These are phyloP conservation scores for Calonectria hongkongensis DNA, from an alignment of 2,329 filamentous ascomycete species.

Conservation along the genomic window DNA sequence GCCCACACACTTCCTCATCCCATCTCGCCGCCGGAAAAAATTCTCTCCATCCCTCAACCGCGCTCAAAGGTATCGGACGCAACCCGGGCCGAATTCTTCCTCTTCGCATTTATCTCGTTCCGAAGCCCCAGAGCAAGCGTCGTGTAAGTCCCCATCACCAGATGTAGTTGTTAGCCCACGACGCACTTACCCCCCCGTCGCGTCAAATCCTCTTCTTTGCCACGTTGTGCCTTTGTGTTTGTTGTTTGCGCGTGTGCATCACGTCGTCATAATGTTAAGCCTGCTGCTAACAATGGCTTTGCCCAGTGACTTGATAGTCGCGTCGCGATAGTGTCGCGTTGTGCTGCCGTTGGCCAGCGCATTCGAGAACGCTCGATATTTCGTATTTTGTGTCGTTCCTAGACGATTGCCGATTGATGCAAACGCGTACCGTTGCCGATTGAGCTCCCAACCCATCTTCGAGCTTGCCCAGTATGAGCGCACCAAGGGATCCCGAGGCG, in stretches of 20 bases:
- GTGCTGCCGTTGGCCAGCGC: conserved; percentile 38
- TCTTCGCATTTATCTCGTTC: conserved; percentile 67
- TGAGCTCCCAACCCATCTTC: conserved; percentile 27
- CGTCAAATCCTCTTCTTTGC: conserved; percentile 38
- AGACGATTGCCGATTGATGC: conserved; percentile 37
- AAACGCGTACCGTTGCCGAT: conserved; percentile 36
- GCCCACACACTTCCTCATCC: conserved; percentile 48
- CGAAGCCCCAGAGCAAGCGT: conserved; percentile 60
- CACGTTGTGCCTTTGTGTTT: conserved; percentile 43
- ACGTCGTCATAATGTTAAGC: conserved; percentile 49
- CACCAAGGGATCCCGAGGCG: conserved; percentile 59
- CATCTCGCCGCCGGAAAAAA: conserved; percentile 57
- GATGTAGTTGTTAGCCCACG: conserved; percentile 45
- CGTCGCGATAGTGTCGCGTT: conserved; percentile 51
- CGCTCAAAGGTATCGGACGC: conserved; percentile 42
- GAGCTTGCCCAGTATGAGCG: conserved; percentile 54
- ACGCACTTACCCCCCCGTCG: conserved; percentile 36
- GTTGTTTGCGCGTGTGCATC: conserved; percentile 36
- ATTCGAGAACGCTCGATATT: conserved; percentile 16
- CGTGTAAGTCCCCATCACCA: conserved; percentile 59
- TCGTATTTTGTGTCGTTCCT: conserved; percentile 25
- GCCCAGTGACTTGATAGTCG: conserved; percentile 53
- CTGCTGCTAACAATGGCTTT: conserved; percentile 53
- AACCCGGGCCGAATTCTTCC: conserved; percentile 64
- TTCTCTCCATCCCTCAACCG: conserved; percentile 60